phyloP scores from a whole-genome alignment of 1,284 basidiomycete species.

The Agaricales sp. region DNA sequence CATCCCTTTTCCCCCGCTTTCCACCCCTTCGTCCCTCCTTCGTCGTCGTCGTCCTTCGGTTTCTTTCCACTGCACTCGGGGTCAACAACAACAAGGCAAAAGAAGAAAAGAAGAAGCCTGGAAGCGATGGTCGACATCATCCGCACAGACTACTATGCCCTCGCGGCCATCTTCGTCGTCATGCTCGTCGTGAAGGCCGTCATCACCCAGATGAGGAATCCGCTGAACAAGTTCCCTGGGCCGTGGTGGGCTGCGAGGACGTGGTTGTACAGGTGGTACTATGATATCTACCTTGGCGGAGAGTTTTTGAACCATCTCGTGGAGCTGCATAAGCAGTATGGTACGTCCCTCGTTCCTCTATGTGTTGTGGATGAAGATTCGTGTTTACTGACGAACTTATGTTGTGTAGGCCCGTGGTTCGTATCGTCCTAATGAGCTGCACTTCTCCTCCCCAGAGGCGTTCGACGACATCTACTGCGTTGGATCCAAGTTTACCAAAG shows the following conservation, averaged over 20 bases:
- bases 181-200: no score
- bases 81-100: no score
- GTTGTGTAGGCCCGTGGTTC: background rate
- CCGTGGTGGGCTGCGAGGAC: slow-evolving; percentile 14
- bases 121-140: no score
- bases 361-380: slow-evolving; percentile 2
- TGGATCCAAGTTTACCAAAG: slow-evolving; percentile 19
- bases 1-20: no score
- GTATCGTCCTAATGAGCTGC: no score
- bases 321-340: slow-evolving; percentile 14
- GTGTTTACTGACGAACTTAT: background rate
- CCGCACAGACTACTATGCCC: no score
- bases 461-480: slow-evolving; percentile 20
- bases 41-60: no score
- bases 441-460: slow-evolving; percentile 20
- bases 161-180: no score
- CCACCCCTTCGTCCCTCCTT: no score
- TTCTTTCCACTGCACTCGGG: no score
- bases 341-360: slow-evolving; percentile 7
- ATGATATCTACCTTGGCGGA: slow-evolving; percentile 10
- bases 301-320: slow-evolving; percentile 11
- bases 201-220: no score
- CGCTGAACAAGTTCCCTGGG: slow-evolving; percentile 15
- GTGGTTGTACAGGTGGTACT: slow-evolving; percentile 12
- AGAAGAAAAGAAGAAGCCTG: no score